Evolutionary conservation across 305 asterid species (phyloP).

Genomic region (Caryopteris hybrid): DNA sequence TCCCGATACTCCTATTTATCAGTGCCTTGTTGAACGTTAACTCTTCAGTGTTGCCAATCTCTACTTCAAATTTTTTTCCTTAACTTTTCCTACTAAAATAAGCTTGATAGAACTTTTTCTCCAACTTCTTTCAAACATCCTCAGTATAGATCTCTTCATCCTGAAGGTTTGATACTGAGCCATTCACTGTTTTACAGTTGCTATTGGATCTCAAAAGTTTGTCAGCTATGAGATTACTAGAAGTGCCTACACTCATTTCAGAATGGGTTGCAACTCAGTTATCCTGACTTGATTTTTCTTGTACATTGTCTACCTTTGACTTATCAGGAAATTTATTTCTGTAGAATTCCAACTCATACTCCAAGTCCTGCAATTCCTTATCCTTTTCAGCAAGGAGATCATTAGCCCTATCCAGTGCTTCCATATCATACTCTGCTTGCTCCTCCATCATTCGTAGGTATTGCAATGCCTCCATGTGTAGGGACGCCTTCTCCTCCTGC

Average conservation of each 20-base stretch:
- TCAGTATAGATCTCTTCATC: slow-evolving; percentile 37
- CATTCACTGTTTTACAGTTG: background rate
- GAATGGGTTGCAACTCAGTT: slow-evolving; percentile 7
- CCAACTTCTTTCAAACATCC: slow-evolving; percentile 37
- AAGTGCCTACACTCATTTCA: slow-evolving; percentile 17
- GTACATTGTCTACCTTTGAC: slow-evolving; percentile 10
- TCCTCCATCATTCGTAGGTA: slow-evolving; percentile 94
- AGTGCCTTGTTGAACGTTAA: background rate
- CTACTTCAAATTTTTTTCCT: slow-evolving; percentile 10
- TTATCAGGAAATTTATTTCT: slow-evolving; percentile 36
- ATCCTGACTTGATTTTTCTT: slow-evolving; percentile 19
- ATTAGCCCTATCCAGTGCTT: slow-evolving; percentile 70
- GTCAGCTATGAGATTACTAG: slow-evolving; percentile 21
- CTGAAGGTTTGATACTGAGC: slow-evolving; percentile 30
- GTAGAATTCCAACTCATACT: slow-evolving; percentile 50
- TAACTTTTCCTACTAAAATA: slow-evolving; percentile 19
- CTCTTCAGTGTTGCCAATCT: background rate
- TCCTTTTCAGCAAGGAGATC: slow-evolving; percentile 73
- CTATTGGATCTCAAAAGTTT: slow-evolving; percentile 18
- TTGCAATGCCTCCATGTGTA: slow-evolving; percentile 83
- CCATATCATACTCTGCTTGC: slow-evolving; percentile 83
- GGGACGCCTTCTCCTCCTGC: slow-evolving; percentile 86
- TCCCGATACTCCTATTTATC: background rate
- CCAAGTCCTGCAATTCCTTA: slow-evolving; percentile 74
- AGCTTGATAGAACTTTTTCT: slow-evolving; percentile 38